Conservation (phyloP, 108 stramenopile genomes). For the Skeletonema tropicum region DNA sequence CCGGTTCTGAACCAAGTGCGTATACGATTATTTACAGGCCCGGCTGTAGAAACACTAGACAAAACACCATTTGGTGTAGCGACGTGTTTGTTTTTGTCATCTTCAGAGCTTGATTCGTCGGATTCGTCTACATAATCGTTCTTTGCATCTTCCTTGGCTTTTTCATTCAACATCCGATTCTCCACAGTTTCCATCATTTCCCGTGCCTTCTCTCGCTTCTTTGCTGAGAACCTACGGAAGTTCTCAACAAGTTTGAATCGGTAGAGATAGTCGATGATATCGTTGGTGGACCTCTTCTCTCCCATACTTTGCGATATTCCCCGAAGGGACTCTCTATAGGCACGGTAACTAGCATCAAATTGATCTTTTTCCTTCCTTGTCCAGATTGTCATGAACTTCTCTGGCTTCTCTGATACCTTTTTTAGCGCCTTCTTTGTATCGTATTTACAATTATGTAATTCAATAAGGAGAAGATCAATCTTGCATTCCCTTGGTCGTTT, state of each 20-base stretch:
- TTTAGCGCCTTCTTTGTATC: conserved; percentile 52
- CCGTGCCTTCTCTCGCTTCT: conserved; percentile 80
- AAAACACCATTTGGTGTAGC: conserved; percentile 3
- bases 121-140: conserved; percentile 22
- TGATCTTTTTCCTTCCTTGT: conserved; percentile 63
- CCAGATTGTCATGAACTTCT: conserved; percentile 62
- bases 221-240: conserved; percentile 76
- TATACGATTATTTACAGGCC: conserved; percentile 32
- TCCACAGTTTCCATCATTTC: conserved; percentile 83
- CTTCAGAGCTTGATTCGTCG: conserved; percentile 32
- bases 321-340: conserved; percentile 72
- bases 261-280: conserved; percentile 87
- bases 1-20: conserved; percentile 55
- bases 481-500: conserved; percentile 59
- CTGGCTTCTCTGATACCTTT: conserved; percentile 43
- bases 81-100: conserved; percentile 19
- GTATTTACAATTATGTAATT: conserved; percentile 60
- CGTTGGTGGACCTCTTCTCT: conserved; percentile 57
- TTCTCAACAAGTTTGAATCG: conserved; percentile 91
- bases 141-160: conserved; percentile 28
- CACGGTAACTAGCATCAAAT: conserved; percentile 73
- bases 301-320: conserved; percentile 64
- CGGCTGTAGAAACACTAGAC: conserved; percentile 5
- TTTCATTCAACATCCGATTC: conserved; percentile 53
- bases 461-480: conserved; percentile 53